A percentile compares a stretch with the other conserved stretches of the same genome.
Evolutionary conservation across 2,329 filamentous ascomycete species (phyloP).

Genomic region (Arthrobotrys iridis): DNA sequence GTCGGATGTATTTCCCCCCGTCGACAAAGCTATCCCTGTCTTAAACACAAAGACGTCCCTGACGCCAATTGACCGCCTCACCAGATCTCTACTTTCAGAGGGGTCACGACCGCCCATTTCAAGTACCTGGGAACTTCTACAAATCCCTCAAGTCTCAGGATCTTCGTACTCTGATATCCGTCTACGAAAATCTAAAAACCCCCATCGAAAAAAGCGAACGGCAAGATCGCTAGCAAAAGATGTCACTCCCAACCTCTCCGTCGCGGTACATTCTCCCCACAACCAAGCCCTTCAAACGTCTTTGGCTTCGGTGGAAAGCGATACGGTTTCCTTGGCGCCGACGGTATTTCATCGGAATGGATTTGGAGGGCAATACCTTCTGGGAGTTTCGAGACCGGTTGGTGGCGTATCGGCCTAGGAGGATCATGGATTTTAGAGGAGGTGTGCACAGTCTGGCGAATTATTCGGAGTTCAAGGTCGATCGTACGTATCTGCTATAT

Average conservation of each 20-base stretch:
- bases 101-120: too few species aligned
- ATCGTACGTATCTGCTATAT: constrained; percentile 30
- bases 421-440: constrained; percentile 55
- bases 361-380: constrained; percentile 74
- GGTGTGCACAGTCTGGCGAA: constrained; percentile 51
- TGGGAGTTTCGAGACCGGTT: constrained; percentile 71
- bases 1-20: too few species aligned
- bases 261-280: constrained; percentile 26
- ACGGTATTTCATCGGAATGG: constrained; percentile 63
- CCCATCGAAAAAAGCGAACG: not conserved
- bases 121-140: too few species aligned
- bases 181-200: too few species aligned
- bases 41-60: too few species aligned
- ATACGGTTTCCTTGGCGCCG: constrained; percentile 39
- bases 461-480: constrained; percentile 51
- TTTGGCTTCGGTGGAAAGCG: constrained; percentile 43
- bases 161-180: too few species aligned
- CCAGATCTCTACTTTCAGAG: too few species aligned
- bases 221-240: not conserved
- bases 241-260: not conserved
- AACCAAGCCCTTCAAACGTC: constrained; percentile 20
- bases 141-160: too few species aligned
- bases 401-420: constrained; percentile 39
- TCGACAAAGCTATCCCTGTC: too few species aligned
- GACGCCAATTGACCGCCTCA: too few species aligned